Conservation (phyloP, 805 yeast genomes). For the Cyberlindnera samutprakarnensis region DNA sequence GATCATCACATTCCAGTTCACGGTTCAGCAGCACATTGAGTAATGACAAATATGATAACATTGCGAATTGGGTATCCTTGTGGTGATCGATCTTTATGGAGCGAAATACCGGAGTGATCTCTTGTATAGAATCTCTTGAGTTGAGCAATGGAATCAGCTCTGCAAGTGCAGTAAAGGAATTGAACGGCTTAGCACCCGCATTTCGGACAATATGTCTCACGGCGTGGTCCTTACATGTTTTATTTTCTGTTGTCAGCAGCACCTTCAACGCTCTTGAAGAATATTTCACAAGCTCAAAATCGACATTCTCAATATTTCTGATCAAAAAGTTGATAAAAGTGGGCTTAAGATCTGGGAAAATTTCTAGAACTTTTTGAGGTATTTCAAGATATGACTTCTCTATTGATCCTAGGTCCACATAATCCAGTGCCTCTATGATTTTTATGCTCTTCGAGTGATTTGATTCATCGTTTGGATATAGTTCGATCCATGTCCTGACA, state of each 20-base stretch:
- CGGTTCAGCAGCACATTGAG: constrained; percentile 8
- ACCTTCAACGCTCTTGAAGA: constrained; percentile 31
- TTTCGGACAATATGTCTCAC: constrained; percentile 2
- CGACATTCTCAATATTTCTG: constrained; percentile 27
- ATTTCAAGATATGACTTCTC: constrained; percentile 32
- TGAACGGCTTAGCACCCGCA: constrained; percentile 8
- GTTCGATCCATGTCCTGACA: constrained; percentile 24
- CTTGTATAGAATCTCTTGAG: neutral
- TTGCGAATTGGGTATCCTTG: constrained; percentile 14
- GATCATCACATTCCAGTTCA: constrained; percentile 1
- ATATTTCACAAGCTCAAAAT: constrained; percentile 34
- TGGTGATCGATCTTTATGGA: constrained; percentile 16
- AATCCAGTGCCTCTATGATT: constrained; percentile 56
- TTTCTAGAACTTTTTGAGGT: constrained; percentile 22
- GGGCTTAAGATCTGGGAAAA: constrained; percentile 17
- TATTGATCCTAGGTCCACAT: constrained; percentile 36
- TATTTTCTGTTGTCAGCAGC: constrained; percentile 5
- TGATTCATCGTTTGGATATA: constrained; percentile 15
- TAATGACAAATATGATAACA: constrained; percentile 21
- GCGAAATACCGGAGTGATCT: constrained; percentile 7
- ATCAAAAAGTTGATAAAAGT: constrained; percentile 28
- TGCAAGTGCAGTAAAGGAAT: constrained; percentile 17
- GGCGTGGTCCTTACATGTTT: neutral
- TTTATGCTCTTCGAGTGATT: constrained; percentile 34
- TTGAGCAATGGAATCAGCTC: constrained; percentile 10